Percentiles rank a stretch among this genome's conserved stretches.
Evolutionary conservation across 148 eudicot genomes (phyloP).

Genomic region (Cornus kousa): DNA sequence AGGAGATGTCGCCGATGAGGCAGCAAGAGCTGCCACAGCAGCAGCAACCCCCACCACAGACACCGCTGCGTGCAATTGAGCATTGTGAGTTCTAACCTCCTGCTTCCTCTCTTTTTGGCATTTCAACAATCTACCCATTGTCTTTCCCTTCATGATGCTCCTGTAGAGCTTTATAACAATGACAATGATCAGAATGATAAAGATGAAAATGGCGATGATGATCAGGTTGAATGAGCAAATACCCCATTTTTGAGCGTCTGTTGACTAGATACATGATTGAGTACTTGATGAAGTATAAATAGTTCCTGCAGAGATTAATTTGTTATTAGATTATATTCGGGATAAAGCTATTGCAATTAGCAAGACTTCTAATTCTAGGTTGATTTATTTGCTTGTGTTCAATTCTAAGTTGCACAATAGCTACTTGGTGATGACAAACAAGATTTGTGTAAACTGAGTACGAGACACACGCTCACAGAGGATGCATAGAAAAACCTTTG

Average conservation of each 20-base stretch:
- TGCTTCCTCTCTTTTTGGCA: constrained; percentile 82
- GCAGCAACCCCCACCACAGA: constrained; percentile 97
- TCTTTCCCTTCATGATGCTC: constrained; percentile 68
- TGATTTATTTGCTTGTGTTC: no score
- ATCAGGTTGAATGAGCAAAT: constrained; percentile 9
- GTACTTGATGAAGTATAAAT: constrained; percentile 71
- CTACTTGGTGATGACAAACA: no score
- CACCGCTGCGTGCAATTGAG: constrained; percentile 85
- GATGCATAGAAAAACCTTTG: constrained; percentile 39
- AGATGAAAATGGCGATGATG: neutral
- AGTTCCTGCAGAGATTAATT: constrained; percentile 53
- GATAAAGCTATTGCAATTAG: neutral
- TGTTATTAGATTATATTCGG: neutral
- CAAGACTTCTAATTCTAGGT: no score
- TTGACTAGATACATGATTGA: constrained; percentile 59
- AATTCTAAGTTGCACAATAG: no score
- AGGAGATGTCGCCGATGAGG: constrained; percentile 40
- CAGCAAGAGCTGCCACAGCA: constrained; percentile 80
- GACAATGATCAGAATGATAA: neutral
- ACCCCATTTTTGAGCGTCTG: constrained; percentile 80
- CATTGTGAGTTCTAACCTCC: constrained; percentile 84
- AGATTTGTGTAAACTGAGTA: no score
- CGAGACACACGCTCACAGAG: neutral
- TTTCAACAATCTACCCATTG: constrained; percentile 72
- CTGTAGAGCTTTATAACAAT: constrained; percentile 45